A percentile compares a stretch with the other conserved stretches of the same genome.
These are phyloP conservation scores for Falciphora oryzae DNA, from an alignment of 2,329 filamentous ascomycete genomes.

Conservation along the genomic window DNA sequence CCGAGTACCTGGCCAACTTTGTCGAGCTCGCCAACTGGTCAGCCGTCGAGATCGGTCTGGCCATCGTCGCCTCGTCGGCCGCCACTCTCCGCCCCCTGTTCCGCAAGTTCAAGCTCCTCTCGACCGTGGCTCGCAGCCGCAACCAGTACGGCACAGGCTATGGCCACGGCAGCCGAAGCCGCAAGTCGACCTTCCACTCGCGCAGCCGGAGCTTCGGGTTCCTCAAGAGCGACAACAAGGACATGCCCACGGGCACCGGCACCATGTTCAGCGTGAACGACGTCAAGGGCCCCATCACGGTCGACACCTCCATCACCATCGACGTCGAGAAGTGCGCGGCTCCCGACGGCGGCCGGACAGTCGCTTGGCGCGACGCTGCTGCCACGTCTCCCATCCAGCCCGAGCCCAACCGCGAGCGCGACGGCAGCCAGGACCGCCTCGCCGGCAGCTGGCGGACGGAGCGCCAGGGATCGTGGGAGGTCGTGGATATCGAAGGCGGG, in stretches of 20 bases:
- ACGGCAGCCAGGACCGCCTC: background rate
- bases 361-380: background rate
- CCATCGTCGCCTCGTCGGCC: constrained; percentile 31
- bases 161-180: background rate
- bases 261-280: constrained; percentile 4
- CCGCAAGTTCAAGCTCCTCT: constrained; percentile 11
- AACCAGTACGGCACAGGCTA: background rate
- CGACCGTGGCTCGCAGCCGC: background rate
- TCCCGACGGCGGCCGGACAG: background rate
- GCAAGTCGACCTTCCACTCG: constrained; percentile 4
- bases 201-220: constrained; percentile 1
- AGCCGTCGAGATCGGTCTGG: constrained; percentile 37
- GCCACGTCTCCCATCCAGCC: background rate
- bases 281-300: constrained; percentile 1
- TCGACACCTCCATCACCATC: constrained; percentile 2
- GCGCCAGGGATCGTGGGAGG: background rate
- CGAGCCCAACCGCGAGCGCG: background rate
- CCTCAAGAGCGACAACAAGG: background rate
- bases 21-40: constrained; percentile 40
- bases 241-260: background rate
- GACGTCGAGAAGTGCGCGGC: constrained; percentile 6
- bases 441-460: background rate
- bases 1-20: constrained; percentile 38
- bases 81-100: constrained; percentile 36
- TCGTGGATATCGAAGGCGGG: background rate